These are phyloP conservation scores for Colletotrichum tropicicola DNA, from an alignment of 2,329 filamentous ascomycete species.

Conservation along the genomic window DNA sequence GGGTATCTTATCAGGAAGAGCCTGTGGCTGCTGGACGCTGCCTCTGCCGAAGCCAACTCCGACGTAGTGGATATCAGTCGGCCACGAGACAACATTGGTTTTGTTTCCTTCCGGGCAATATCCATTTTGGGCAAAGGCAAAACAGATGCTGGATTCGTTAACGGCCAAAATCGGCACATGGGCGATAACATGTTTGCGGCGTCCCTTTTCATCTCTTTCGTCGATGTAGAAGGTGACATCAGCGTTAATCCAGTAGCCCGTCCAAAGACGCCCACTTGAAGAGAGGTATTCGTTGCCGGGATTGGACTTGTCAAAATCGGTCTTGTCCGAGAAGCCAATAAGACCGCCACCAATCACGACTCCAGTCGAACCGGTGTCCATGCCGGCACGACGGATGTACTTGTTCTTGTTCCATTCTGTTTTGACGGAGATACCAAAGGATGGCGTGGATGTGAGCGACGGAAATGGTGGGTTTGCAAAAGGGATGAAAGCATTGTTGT, in stretches of 20 bases:
- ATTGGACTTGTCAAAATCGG: background rate
- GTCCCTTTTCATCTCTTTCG: background rate
- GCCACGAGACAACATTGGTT: background rate
- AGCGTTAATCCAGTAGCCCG: conserved; percentile 1
- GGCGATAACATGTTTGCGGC: background rate
- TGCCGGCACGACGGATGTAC: background rate
- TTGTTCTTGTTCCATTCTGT: background rate
- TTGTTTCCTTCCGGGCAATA: background rate
- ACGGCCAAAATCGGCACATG: background rate
- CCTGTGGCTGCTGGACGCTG: background rate
- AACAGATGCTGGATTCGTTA: background rate
- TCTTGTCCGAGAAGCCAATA: background rate
- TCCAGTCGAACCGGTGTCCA: conserved; percentile 9
- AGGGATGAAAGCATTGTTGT: conserved; percentile 2
- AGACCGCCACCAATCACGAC: conserved; percentile 1
- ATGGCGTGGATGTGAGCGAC: background rate
- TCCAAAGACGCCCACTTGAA: background rate
- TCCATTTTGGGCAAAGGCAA: background rate
- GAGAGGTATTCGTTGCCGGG: conserved; percentile 8
- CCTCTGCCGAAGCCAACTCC: conserved; percentile 13
- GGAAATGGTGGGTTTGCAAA: conserved; percentile 9
- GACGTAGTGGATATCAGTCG: background rate
- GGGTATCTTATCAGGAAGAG: background rate
- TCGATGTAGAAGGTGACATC: background rate
- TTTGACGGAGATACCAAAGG: background rate